Evolutionary conservation across 2,329 filamentous ascomycete genomes (phyloP), one percentile per base, ranked within the genome.

Genomic region (Drechslerella coelobrocha): DNA sequence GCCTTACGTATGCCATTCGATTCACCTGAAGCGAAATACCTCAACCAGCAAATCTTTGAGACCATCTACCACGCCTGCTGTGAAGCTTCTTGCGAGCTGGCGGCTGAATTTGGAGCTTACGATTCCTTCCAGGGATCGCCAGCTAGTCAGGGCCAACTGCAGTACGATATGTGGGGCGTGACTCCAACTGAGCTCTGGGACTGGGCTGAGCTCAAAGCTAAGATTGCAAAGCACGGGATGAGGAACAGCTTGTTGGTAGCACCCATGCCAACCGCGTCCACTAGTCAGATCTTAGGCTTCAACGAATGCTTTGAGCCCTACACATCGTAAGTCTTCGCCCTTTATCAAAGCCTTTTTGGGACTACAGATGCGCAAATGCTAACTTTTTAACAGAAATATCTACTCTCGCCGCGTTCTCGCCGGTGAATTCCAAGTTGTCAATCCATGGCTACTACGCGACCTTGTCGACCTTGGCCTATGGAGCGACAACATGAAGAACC

Each of bases 401-500:
- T 99, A 99, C 84, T 96, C 93, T 76, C 93, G 94, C 74, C 93
- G 94, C 84, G 94, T 99, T 62, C 84, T 99, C 76, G 94, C 94
- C 75, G 94, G 94, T 76, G 94, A 99, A 81, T 99, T 99, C 87
- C 94, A 99, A 82, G 91, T 99, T 60, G 94, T 99, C 80, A 99
- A 99, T 84, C 94, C 94, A 56, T 99, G 94, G 94, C 82, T 99
- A 73, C 87, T 99, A 72, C 97, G 96, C 84, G 94, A 99, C 77
- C 87, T 99, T 27, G 94, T 99, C 75, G 94, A 99, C 78, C 90
- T 97, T 83, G 94, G 94, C 72, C 85, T 99, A 47, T 99, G 94
- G 94, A 97, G 93, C 51, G 93, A 99, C 81, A 91, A 92, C 83
- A 99, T 99, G 94, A 99, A 99, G 88, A 99, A 99, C 84, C 92